Base-by-base conservation (phyloP, 2,329 filamentous ascomycete genomes). In the Bipolaris gigantea region DNA sequence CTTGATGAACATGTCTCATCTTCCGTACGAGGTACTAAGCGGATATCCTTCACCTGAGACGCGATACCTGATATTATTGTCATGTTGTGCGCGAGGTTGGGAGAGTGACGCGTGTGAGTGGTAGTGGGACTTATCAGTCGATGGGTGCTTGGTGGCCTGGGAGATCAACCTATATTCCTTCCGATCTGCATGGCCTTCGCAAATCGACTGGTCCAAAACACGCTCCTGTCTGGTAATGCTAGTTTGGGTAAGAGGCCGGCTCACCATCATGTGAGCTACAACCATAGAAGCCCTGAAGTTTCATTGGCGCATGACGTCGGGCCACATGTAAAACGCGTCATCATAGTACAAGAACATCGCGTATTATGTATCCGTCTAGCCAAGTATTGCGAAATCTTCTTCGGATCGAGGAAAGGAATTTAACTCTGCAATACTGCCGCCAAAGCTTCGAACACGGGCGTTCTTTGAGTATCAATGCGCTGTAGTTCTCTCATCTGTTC, bases 241-340 rank as follows among this genome's bases (percentile, higher is more conserved):
- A 16, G 23, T 34, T 36, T 36, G n/a, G 16, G 23, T 32, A 33
- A n/a, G 30, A 48, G 19, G 15, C 33, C 25, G 38, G 16, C n/a
- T 48, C 11, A 30, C 32, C 10, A 42, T 42, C 9, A 27, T 46
- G 21, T 27, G n/a, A 34, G 33, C 16, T 19, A 23, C 27, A 18
- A 18, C n/a, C 33, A 18, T 36, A 32, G 47, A 33, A 38, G 50
- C 25, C 30, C n/a, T 27, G 23, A 42, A 48, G 32, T 34, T 48
- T 19, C 44, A 34, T 47, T 33, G 32, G 32, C 15, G 44, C 23
- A 53, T 53, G 50, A 53, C 50, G 50, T 48, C 32, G 38, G 38
- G 50, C 38, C 44, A 38, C 44, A 48, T 48, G 50, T 39, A 48
- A 48, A 40, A 35, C 47, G 44, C 50, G 50, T 53, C 50, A 53